Conservation (phyloP, 805 yeast genomes). For the Candida krabiensis region DNA sequence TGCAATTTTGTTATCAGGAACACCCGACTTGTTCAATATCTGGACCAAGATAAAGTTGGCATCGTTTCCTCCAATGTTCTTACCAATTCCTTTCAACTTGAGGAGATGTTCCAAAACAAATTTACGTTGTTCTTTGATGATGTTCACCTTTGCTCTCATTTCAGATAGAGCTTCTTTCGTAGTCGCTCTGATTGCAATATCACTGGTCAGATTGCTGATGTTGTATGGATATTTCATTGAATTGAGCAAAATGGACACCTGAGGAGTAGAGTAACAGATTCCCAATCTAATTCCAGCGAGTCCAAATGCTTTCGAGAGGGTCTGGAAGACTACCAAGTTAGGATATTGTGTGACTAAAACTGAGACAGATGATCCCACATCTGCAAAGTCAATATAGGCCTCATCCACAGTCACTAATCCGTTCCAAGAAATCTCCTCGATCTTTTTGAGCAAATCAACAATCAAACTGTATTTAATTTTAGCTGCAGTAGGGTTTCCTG, state of each 20-base stretch:
- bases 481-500: constrained; percentile 94
- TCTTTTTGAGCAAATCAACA: constrained; percentile 40
- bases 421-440: constrained; percentile 51
- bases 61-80: constrained; percentile 78
- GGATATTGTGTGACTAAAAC: constrained; percentile 81
- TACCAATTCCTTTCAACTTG: constrained; percentile 63
- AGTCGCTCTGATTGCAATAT: constrained; percentile 74
- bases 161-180: constrained; percentile 50
- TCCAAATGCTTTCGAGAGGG: constrained; percentile 93
- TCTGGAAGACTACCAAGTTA: constrained; percentile 85
- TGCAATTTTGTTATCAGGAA: constrained; percentile 71
- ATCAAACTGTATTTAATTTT: constrained; percentile 52
- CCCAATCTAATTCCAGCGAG: constrained; percentile 94
- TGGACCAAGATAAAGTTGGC: constrained; percentile 83
- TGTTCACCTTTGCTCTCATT: constrained; percentile 56
- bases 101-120: constrained; percentile 54
- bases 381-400: constrained; percentile 88
- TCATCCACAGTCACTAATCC: constrained; percentile 89
- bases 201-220: constrained; percentile 78
- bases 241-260: constrained; percentile 68
- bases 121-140: constrained; percentile 55
- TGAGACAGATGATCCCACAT: constrained; percentile 65
- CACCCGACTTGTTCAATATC: constrained; percentile 58
- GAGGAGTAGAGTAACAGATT: constrained; percentile 62
- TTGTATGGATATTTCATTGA: constrained; percentile 96